Conservation (phyloP, 192 early-diverging fungal genomes). For the Podila minutissima region DNA sequence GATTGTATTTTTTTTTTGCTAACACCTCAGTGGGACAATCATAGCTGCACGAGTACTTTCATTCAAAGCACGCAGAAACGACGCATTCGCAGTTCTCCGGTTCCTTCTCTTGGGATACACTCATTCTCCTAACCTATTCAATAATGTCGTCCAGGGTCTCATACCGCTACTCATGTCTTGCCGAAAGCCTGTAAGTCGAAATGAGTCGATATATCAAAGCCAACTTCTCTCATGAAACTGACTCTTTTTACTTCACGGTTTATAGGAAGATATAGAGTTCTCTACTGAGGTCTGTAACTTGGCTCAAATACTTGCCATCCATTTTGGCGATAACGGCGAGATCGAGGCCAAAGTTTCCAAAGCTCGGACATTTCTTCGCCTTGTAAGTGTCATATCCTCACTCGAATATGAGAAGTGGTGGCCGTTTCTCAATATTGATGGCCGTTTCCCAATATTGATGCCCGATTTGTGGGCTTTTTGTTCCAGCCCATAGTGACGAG, state of each 20-base stretch:
- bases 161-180: constrained; percentile 24
- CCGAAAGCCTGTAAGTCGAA: constrained; percentile 25
- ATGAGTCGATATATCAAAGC: background rate
- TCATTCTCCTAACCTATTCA: constrained; percentile 49
- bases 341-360: constrained; percentile 30
- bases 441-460: background rate
- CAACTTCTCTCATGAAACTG: too few relatives aligned
- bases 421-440: background rate
- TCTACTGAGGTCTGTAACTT: constrained; percentile 25
- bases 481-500: constrained; percentile 31
- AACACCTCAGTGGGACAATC: background rate
- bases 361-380: constrained; percentile 14
- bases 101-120: constrained; percentile 52
- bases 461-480: background rate
- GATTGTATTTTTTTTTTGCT: background rate
- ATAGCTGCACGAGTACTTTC: constrained; percentile 24
- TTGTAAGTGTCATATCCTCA: constrained; percentile 11
- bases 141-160: constrained; percentile 25
- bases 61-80: constrained; percentile 29
- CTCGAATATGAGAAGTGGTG: background rate
- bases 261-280: constrained; percentile 29
- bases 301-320: constrained; percentile 36
- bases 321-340: constrained; percentile 31
- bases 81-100: constrained; percentile 36
- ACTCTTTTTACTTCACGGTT: background rate